Evolutionary conservation across 139 green algal genomes (phyloP).

Genomic region (Astrephomene gubernaculifera): DNA sequence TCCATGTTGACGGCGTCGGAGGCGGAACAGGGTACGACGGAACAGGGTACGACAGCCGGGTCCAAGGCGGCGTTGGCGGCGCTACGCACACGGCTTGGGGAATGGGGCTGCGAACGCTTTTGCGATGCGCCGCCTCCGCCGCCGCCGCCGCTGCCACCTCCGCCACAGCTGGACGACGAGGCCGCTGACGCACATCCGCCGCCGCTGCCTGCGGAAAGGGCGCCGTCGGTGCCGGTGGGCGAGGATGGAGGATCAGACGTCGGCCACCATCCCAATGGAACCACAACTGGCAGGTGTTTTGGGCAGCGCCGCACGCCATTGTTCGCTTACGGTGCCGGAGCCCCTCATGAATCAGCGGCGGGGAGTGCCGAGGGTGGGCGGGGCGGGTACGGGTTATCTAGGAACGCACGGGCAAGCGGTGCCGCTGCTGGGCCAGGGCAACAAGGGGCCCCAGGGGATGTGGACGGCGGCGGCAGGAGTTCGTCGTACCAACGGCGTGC

Average conservation of each 20-base stretch:
- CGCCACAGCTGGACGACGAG: neutral
- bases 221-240: neutral
- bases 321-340: neutral
- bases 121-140: constrained; percentile 25
- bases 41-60: no score
- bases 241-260: neutral
- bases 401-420: no score
- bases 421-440: no score
- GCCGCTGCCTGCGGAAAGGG: constrained; percentile 6
- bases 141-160: constrained; percentile 6
- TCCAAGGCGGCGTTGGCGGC: neutral
- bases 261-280: neutral
- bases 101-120: constrained; percentile 1
- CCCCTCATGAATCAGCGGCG: no score
- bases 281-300: neutral
- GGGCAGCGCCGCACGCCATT: constrained; percentile 11
- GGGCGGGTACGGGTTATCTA: no score
- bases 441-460: no score
- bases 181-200: neutral
- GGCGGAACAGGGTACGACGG: no score
- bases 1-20: neutral
- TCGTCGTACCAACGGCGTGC: neutral
- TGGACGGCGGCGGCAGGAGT: no score
- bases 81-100: neutral
- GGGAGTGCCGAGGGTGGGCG: no score